Base-by-base conservation (phyloP, 2,329 filamentous ascomycete species). In the Hypoxylon sp. region DNA sequence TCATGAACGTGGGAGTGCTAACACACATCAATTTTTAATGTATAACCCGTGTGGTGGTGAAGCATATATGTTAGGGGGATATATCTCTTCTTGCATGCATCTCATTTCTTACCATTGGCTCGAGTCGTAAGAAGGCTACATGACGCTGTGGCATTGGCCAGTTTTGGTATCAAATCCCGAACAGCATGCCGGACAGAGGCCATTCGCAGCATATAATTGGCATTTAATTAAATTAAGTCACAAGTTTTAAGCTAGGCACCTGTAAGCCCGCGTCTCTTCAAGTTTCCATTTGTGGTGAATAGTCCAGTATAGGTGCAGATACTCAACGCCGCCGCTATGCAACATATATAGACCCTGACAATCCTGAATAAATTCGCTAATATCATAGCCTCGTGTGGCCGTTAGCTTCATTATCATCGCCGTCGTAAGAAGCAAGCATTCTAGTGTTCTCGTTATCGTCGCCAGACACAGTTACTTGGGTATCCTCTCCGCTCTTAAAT, bases 321-420 rank as follows among this genome's bases (percentile, higher is more conserved):
- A 30, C 28, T 64, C 66, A 81, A 83, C 80, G 78, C 82, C 81
- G 74, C 78, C 80, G 82, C 82, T 82, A 82, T 83, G 81, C 80
- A 77, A 74, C 62, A 71, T 52, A 51, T 46, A 59, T 65, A 60
- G 53, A 49, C 45, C 38, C 34, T 49, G 30, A 17, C 25, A 38
- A 21, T 46, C 41, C 34, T 11, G 14, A 43, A 25, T 23, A 28
- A 61, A 50, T 28, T 38, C 13, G 41, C 13, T 32, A 55, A 19
- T 23, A 65, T 66, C 32, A 65, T 51, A 32, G 32, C 38, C 68
- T 63, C 11, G 58, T 30, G 10, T 59, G 55, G 23, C 58, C 57
- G 41, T 67, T 53, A 46, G 63, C 65, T 7, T 76, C 73, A 2
- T 78, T 75, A 28, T 78, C 77, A n/a, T 79, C 78, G 21, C 71